These are phyloP conservation scores for Eucalyptus microcorys DNA, from an alignment of 345 rosid genomes.

Conservation along the genomic window DNA sequence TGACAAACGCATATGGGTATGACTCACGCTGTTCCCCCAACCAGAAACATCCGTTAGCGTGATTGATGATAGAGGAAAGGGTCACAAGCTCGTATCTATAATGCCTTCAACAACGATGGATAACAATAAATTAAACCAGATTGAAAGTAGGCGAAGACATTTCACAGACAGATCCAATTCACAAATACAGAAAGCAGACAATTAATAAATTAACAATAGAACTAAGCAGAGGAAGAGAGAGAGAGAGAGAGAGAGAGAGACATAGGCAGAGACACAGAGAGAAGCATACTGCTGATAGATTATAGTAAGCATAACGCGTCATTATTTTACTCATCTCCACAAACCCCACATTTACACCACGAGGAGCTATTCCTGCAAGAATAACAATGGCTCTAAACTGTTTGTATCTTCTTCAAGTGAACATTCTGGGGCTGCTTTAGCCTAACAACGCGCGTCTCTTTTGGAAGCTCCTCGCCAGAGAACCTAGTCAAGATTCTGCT, in stretches of 20 bases:
- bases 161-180: neutral
- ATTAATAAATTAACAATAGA: neutral
- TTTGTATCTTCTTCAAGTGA: neutral
- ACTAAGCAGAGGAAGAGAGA: neutral
- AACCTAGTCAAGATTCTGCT: conserved; percentile 42
- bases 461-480: neutral
- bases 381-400: neutral
- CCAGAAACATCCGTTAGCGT: neutral
- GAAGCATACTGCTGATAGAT: neutral
- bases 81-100: neutral
- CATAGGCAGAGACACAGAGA: neutral
- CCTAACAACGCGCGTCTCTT: neutral
- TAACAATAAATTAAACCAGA: neutral
- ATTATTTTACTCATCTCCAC: neutral
- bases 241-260: neutral
- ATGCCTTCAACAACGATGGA: neutral
- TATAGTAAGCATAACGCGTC: neutral
- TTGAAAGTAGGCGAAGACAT: neutral
- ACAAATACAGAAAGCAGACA: neutral
- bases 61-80: neutral
- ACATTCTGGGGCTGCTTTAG: neutral
- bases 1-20: neutral
- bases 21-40: neutral
- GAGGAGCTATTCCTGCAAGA: neutral
- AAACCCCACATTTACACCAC: neutral